Evolutionary conservation across 768 basidiomycete species (phyloP).

Genomic region (Mycena haematopus): DNA sequence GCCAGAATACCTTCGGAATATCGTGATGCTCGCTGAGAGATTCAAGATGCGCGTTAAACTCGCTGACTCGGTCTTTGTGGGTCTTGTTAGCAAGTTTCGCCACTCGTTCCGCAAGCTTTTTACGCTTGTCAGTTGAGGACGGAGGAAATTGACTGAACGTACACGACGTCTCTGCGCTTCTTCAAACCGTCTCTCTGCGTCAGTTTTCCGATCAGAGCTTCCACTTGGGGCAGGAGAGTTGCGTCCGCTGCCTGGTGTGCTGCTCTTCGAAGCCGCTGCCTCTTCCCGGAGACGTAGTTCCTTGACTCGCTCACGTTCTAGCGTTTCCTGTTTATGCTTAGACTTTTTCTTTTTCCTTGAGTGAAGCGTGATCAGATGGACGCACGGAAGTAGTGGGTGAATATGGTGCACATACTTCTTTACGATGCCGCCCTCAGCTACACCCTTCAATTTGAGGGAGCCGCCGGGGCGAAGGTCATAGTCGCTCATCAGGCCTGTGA

Average conservation of each 20-base stretch:
- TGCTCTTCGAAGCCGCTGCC: slow-evolving; percentile 44
- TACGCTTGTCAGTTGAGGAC: slow-evolving; percentile 17
- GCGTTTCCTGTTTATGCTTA: slow-evolving; percentile 59
- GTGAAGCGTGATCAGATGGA: slow-evolving; percentile 11
- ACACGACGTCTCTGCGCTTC: slow-evolving; percentile 85
- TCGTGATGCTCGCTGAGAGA: slow-evolving; percentile 92
- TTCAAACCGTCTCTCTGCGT: slow-evolving; percentile 88
- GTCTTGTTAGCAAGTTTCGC: slow-evolving; percentile 81
- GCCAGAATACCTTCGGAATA: slow-evolving; percentile 77
- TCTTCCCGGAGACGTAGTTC: slow-evolving; percentile 57
- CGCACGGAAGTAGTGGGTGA: slow-evolving; percentile 15
- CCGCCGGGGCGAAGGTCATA: slow-evolving; percentile 88
- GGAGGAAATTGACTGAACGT: slow-evolving; percentile 36
- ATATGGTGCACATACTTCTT: slow-evolving; percentile 70
- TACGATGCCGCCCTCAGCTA: slow-evolving; percentile 76
- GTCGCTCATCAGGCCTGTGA: slow-evolving; percentile 79
- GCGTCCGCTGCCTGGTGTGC: slow-evolving; percentile 61
- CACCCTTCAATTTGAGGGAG: slow-evolving; percentile 88
- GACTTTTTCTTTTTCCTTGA: slow-evolving; percentile 89
- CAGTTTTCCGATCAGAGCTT: slow-evolving; percentile 71
- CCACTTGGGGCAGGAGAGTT: slow-evolving; percentile 64
- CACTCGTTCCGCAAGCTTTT: slow-evolving; percentile 75
- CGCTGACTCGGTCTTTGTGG: slow-evolving; percentile 92
- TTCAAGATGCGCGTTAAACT: slow-evolving; percentile 89
- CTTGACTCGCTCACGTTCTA: slow-evolving; percentile 55